phyloP scores from a whole-genome alignment of 768 basidiomycete genomes.

The Pleurotus eryngii region DNA sequence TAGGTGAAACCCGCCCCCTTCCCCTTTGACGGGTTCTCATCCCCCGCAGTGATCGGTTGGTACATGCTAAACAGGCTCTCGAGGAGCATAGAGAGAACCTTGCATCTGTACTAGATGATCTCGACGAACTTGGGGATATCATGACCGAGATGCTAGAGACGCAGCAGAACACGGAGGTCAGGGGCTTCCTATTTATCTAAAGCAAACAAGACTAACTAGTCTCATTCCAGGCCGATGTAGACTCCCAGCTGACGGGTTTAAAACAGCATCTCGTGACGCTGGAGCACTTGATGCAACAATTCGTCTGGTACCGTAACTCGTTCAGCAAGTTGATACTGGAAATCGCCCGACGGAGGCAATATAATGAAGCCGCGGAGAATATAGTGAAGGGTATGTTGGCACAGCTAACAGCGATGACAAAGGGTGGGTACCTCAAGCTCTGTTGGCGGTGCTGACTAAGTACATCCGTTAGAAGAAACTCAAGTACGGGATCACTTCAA shows the following conservation, averaged over 20 bases:
- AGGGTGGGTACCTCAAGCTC: slow-evolving; percentile 42
- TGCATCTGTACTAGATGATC: slow-evolving; percentile 49
- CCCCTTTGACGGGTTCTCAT: slow-evolving; percentile 3
- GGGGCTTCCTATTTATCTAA: slow-evolving; percentile 7
- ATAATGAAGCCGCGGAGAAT: slow-evolving; percentile 62
- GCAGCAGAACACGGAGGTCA: slow-evolving; percentile 68
- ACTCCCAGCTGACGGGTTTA: slow-evolving; percentile 51
- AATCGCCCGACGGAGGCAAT: slow-evolving; percentile 63
- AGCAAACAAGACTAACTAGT: neutral
- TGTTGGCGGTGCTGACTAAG: no score
- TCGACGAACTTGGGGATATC: slow-evolving; percentile 76
- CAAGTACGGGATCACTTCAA: slow-evolving; percentile 66
- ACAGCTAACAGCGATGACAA: slow-evolving; percentile 61
- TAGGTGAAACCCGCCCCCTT: slow-evolving; percentile 30
- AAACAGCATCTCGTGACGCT: slow-evolving; percentile 61
- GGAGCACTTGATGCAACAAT: slow-evolving; percentile 62
- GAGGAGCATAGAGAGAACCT: slow-evolving; percentile 51
- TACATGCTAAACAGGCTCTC: slow-evolving; percentile 36
- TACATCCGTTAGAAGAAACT: slow-evolving; percentile 55
- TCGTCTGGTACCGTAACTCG: slow-evolving; percentile 65
- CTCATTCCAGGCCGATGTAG: slow-evolving; percentile 41
- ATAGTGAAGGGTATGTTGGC: slow-evolving; percentile 63
- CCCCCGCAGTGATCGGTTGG: slow-evolving; percentile 47
- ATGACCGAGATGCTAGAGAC: slow-evolving; percentile 74
- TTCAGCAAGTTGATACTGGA: slow-evolving; percentile 75